Conservation (phyloP, 768 basidiomycete species). For the Russula emetica region DNA sequence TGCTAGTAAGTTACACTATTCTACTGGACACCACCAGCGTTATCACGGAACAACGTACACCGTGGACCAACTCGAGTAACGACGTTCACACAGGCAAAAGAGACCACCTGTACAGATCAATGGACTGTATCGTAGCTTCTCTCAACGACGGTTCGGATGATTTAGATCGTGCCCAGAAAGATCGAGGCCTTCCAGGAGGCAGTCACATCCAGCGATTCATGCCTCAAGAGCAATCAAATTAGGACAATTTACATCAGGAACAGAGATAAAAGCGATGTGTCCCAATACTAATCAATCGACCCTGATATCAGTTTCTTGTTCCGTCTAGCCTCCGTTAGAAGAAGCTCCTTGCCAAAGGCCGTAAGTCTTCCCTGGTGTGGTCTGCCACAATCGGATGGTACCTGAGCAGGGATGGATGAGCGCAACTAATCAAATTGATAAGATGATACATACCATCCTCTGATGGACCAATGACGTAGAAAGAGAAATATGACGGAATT, state of each 20-base stretch:
- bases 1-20: too few relatives aligned
- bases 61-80: too few relatives aligned
- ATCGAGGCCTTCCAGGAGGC: not conserved
- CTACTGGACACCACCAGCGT: too few relatives aligned
- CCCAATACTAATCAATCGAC: constrained; percentile 16
- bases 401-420: constrained; percentile 42
- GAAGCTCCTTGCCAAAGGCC: constrained; percentile 78
- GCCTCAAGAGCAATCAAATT: constrained; percentile 6
- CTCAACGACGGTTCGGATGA: not conserved
- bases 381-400: constrained; percentile 96
- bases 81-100: too few relatives aligned
- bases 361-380: constrained; percentile 87
- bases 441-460: constrained; percentile 61
- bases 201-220: not conserved
- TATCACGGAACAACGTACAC: too few relatives aligned
- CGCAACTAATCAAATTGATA: constrained; percentile 4
- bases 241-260: constrained; percentile 10
- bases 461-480: constrained; percentile 33
- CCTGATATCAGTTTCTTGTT: constrained; percentile 1
- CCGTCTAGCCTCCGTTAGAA: constrained; percentile 38
- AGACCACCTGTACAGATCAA: too few relatives aligned
- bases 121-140: too few relatives aligned
- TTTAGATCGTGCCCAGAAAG: not conserved
- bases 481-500: constrained; percentile 17
- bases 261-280: constrained; percentile 13